Percentiles rank a stretch among this genome's conserved stretches.
phyloP scores from a whole-genome alignment of 805 yeast species.

The Maudiozyma serrabonitensis region DNA sequence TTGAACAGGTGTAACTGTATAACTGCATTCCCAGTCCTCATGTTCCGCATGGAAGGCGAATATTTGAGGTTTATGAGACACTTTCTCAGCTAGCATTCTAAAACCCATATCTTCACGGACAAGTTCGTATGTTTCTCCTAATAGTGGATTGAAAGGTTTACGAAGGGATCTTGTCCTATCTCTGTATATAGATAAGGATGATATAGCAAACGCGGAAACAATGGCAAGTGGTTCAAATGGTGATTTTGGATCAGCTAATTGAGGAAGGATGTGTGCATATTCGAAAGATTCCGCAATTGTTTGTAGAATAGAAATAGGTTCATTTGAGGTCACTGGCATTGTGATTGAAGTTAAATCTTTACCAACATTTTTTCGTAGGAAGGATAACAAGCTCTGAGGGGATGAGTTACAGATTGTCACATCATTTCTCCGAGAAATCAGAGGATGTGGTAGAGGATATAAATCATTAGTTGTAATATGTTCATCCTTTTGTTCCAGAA shows the following conservation, averaged over 20 bases:
- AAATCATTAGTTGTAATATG: constrained; percentile 29
- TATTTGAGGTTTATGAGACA: constrained; percentile 71
- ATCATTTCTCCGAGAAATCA: constrained; percentile 45
- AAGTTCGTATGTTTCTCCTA: constrained; percentile 89
- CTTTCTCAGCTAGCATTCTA: constrained; percentile 75
- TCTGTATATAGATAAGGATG: constrained; percentile 60
- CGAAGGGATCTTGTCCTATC: constrained; percentile 66
- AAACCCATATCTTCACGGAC: constrained; percentile 76
- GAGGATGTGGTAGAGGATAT: constrained; percentile 53
- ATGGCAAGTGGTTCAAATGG: constrained; percentile 54
- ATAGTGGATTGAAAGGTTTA: constrained; percentile 89
- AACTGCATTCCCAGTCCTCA: constrained; percentile 56
- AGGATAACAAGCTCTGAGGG: constrained; percentile 76
- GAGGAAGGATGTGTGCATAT: constrained; percentile 55
- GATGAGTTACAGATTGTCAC: constrained; percentile 47
- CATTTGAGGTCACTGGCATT: constrained; percentile 92
- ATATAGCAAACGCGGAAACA: constrained; percentile 70
- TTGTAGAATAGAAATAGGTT: constrained; percentile 79
- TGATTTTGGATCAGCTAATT: constrained; percentile 41
- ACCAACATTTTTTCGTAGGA: constrained; percentile 83
- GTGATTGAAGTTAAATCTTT: constrained; percentile 78
- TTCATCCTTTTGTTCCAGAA: background rate
- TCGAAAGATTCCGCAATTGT: constrained; percentile 73
- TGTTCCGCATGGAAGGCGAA: constrained; percentile 76
- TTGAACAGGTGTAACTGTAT: constrained; percentile 65